Conservation (phyloP, 495 filamentous ascomycete species). For the Penicillium samsonianum region DNA sequence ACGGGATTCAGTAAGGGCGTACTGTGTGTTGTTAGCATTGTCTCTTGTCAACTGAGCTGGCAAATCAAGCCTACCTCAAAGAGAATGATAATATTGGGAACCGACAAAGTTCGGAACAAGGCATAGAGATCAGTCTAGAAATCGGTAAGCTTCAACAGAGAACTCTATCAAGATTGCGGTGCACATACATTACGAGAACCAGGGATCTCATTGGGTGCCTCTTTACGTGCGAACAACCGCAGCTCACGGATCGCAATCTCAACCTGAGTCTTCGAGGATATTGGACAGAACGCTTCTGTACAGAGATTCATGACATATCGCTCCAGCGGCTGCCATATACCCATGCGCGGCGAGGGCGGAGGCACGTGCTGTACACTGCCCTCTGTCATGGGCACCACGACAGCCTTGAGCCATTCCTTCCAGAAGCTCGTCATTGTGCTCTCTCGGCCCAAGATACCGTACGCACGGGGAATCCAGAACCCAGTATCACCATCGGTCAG, state of each 20-base stretch:
- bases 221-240: constrained; percentile 87
- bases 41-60: neutral
- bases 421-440: constrained; percentile 84
- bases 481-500: constrained; percentile 94
- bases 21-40: constrained; percentile 40
- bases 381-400: constrained; percentile 92
- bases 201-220: constrained; percentile 90
- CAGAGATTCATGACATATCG: constrained; percentile 97
- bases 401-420: constrained; percentile 96
- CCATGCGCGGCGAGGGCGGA: constrained; percentile 83
- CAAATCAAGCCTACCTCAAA: constrained; percentile 60
- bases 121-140: constrained; percentile 82
- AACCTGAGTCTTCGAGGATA: constrained; percentile 92
- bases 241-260: constrained; percentile 89
- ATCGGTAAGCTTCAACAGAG: constrained; percentile 24
- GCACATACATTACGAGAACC: constrained; percentile 71
- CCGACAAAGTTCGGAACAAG: constrained; percentile 82
- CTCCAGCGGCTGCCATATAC: constrained; percentile 96
- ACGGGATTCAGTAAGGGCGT: constrained; percentile 86
- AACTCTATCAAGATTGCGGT: neutral
- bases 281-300: constrained; percentile 88
- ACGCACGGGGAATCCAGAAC: constrained; percentile 93
- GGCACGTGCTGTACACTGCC: constrained; percentile 81
- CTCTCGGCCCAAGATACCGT: constrained; percentile 89
- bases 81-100: constrained; percentile 87